Evolutionary conservation across 495 filamentous ascomycete genomes (phyloP).

Genomic region (Penicillium cosmopolitanum): DNA sequence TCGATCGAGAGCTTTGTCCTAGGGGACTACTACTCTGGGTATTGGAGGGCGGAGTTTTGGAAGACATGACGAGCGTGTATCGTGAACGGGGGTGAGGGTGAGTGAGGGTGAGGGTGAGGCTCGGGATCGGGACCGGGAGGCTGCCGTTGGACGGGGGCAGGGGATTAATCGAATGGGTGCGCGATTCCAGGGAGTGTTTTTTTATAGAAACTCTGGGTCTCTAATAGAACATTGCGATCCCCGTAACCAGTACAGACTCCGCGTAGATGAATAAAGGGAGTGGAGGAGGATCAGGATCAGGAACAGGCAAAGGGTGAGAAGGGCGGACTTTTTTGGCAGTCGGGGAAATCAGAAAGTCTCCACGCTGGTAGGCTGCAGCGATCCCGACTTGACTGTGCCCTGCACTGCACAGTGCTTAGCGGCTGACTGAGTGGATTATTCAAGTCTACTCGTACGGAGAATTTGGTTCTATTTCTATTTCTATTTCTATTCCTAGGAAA

Average conservation of each 20-base stretch:
- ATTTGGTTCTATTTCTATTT: too few species aligned
- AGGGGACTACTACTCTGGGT: slow-evolving; percentile 32
- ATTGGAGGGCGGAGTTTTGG: slow-evolving; percentile 33
- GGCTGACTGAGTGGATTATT: too few species aligned
- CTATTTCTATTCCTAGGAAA: too few species aligned
- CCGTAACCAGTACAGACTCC: not conserved
- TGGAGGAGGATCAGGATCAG: not conserved
- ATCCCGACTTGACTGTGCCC: not conserved
- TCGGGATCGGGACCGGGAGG: not conserved
- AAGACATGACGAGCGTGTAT: slow-evolving; percentile 29
- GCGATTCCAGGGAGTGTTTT: too few species aligned
- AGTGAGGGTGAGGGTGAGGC: not conserved
- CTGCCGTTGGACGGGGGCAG: slow-evolving; percentile 10
- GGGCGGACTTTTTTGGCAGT: slow-evolving; percentile 22
- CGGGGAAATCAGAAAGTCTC: slow-evolving; percentile 8
- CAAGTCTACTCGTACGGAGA: too few species aligned
- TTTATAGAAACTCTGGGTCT: not conserved
- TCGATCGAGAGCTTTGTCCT: slow-evolving; percentile 29
- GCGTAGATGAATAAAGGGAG: not conserved
- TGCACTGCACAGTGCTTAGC: too few species aligned
- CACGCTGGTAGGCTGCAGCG: slow-evolving; percentile 7
- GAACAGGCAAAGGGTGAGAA: slow-evolving; percentile 6
- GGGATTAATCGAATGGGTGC: not conserved
- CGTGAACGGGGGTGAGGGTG: not conserved
- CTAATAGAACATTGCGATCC: slow-evolving; percentile 23